Evolutionary conservation across 2,329 filamentous ascomycete genomes (phyloP).

Genomic region (Apiospora marii): DNA sequence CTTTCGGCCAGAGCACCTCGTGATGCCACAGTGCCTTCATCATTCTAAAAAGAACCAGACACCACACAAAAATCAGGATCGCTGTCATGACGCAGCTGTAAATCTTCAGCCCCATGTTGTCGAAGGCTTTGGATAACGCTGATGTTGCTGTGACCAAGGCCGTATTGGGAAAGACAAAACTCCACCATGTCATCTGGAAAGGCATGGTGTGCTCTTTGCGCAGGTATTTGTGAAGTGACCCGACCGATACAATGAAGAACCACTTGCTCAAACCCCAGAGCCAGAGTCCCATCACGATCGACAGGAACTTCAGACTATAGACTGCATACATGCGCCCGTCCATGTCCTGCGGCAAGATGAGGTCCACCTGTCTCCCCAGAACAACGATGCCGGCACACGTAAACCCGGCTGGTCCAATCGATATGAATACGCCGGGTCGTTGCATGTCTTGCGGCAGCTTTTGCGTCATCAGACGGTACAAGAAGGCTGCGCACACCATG

Average conservation of each 20-base stretch:
- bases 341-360: conserved; percentile 53
- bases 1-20: conserved; percentile 81
- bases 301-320: conserved; percentile 55
- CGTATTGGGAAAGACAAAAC: conserved; percentile 83
- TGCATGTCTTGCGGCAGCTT: conserved; percentile 80
- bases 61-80: conserved; percentile 72
- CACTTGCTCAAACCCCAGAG: conserved; percentile 84
- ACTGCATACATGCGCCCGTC: conserved; percentile 51
- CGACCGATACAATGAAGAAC: conserved; percentile 84
- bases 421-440: conserved; percentile 84
- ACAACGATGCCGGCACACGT: conserved; percentile 57
- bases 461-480: conserved; percentile 88
- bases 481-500: conserved; percentile 85
- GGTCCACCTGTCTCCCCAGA: conserved; percentile 52
- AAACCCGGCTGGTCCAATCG: conserved; percentile 76
- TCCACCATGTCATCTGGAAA: conserved; percentile 88
- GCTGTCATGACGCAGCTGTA: conserved; percentile 73
- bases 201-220: conserved; percentile 65
- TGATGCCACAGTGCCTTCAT: conserved; percentile 69
- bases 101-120: conserved; percentile 67
- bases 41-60: conserved; percentile 75
- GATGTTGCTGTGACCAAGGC: conserved; percentile 78
- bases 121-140: conserved; percentile 70
- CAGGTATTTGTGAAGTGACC: conserved; percentile 75
- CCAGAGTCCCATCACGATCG: conserved; percentile 75